These are phyloP conservation scores for Saccharomycopsis javanensis DNA, from an alignment of 805 yeast genomes.

Conservation along the genomic window DNA sequence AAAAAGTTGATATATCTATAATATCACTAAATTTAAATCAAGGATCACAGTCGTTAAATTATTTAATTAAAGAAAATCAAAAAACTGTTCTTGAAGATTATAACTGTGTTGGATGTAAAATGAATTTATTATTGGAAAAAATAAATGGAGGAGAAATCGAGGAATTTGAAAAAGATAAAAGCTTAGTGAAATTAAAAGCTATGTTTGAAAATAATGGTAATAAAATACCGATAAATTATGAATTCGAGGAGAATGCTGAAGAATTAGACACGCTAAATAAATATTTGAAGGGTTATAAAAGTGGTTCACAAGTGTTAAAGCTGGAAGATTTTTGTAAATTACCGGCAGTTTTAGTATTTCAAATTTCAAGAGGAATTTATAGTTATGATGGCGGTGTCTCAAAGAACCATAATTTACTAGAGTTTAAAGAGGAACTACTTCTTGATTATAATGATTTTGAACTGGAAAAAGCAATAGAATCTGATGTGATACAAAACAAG, in stretches of 20 bases:
- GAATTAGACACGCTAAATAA: background rate
- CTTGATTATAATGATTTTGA: slow-evolving; percentile 23
- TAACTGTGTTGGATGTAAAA: background rate
- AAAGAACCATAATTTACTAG: background rate
- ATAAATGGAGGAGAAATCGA: background rate
- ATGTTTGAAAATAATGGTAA: background rate
- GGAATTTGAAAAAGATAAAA: background rate
- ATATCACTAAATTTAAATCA: background rate
- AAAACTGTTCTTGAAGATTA: background rate
- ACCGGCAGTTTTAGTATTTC: background rate
- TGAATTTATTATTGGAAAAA: background rate
- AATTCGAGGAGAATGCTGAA: background rate
- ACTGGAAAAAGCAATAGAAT: background rate
- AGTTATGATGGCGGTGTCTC: background rate
- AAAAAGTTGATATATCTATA: background rate
- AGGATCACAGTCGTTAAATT: background rate
- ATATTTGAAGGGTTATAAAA: background rate
- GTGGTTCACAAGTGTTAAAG: background rate
- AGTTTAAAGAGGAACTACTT: background rate
- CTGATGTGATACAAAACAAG: background rate
- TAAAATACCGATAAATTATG: background rate
- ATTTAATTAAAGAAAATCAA: background rate
- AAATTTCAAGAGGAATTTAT: background rate
- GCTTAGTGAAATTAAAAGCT: background rate
- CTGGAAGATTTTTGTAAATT: background rate